These are phyloP conservation scores for Yarrowia osloensis DNA, from an alignment of 805 yeast genomes.

Conservation along the genomic window DNA sequence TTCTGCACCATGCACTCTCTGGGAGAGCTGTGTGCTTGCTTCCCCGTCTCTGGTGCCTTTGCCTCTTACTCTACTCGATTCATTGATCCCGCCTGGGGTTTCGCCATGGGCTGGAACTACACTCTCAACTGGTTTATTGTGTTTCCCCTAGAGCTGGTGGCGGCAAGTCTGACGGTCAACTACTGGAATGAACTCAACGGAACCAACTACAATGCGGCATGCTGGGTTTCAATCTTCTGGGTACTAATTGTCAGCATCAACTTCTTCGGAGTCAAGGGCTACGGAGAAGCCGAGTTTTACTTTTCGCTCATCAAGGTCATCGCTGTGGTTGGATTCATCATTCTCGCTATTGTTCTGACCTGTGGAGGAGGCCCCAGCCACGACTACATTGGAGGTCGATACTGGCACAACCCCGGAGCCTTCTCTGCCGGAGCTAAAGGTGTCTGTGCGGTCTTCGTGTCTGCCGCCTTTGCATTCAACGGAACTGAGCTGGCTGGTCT, in stretches of 20 bases:
- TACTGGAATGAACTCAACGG: slow-evolving; percentile 64
- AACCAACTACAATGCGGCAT: slow-evolving; percentile 60
- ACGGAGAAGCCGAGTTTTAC: slow-evolving; percentile 71
- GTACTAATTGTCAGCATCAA: slow-evolving; percentile 52
- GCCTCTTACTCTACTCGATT: slow-evolving; percentile 62
- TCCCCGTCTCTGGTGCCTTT: slow-evolving; percentile 64
- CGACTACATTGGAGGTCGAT: slow-evolving; percentile 55
- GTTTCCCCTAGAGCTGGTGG: slow-evolving; percentile 66
- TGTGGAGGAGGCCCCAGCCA: slow-evolving; percentile 61
- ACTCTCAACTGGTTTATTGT: slow-evolving; percentile 65
- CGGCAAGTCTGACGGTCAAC: slow-evolving; percentile 58
- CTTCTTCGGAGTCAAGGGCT: slow-evolving; percentile 60
- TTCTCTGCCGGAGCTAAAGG: slow-evolving; percentile 71
- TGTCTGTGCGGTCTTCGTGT: slow-evolving; percentile 63
- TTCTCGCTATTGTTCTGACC: slow-evolving; percentile 54
- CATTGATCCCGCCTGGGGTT: slow-evolving; percentile 68
- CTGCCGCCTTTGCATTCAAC: slow-evolving; percentile 71
- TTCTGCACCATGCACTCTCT: slow-evolving; percentile 64
- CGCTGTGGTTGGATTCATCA: slow-evolving; percentile 63
- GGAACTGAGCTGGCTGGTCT: slow-evolving; percentile 71
- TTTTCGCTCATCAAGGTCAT: slow-evolving; percentile 60
- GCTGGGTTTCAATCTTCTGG: slow-evolving; percentile 60
- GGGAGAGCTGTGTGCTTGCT: slow-evolving; percentile 71
- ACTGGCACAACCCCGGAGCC: slow-evolving; percentile 70
- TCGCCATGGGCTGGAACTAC: slow-evolving; percentile 73